Percentiles rank a stretch among this genome's conserved stretches.
These are phyloP conservation scores for Penicillium sp. DNA, from an alignment of 2,329 filamentous ascomycete genomes.

Conservation along the genomic window DNA sequence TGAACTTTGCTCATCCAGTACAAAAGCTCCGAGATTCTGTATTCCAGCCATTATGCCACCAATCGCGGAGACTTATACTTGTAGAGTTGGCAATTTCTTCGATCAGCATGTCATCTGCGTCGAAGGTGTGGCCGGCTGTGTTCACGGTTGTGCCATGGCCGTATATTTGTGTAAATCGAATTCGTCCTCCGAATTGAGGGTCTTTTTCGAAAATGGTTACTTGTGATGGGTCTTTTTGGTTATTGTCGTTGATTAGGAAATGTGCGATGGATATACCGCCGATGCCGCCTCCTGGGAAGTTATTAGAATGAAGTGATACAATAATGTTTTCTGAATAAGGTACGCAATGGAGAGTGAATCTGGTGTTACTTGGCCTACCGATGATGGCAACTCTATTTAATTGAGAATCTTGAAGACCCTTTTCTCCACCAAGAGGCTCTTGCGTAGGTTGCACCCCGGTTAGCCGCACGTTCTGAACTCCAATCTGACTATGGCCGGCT, in stretches of 20 bases:
- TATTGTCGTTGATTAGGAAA: neutral
- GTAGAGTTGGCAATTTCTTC: neutral
- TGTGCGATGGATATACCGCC: slow-evolving; percentile 9
- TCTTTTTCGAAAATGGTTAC: slow-evolving; percentile 16
- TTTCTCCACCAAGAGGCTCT: neutral
- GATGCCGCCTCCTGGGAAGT: slow-evolving; percentile 9
- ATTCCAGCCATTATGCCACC: neutral
- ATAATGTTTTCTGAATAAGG: no score
- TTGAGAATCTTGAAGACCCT: neutral
- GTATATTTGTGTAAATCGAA: slow-evolving; percentile 2
- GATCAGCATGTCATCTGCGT: slow-evolving; percentile 1
- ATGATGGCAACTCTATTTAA: slow-evolving; percentile 4
- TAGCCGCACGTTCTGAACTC: no score
- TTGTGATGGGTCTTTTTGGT: neutral
- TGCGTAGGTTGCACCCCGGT: no score
- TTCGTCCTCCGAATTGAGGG: slow-evolving; percentile 11
- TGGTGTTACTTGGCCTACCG: neutral
- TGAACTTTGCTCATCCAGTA: neutral
- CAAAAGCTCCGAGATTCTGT: neutral
- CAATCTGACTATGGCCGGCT: neutral
- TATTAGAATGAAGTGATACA: neutral
- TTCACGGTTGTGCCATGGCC: neutral
- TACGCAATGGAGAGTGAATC: no score
- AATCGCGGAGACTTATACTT: neutral
- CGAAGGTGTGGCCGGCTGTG: neutral